These are phyloP conservation scores for Rubroshorea leprosula DNA, from an alignment of 345 rosid genomes.

Conservation along the genomic window DNA sequence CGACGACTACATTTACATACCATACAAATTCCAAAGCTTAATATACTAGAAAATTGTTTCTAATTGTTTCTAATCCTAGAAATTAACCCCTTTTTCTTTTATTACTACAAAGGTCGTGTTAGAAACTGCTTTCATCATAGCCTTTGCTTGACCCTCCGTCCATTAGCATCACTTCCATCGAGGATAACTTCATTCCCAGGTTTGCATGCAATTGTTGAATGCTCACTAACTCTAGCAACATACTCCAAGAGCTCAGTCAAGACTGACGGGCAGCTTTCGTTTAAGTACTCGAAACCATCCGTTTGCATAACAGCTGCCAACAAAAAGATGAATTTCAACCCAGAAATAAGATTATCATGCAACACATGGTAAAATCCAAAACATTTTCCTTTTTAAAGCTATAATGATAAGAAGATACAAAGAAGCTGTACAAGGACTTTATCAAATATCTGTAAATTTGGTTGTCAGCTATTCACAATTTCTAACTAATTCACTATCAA, in stretches of 20 bases:
- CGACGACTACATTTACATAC: background rate
- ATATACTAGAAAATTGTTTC: no score
- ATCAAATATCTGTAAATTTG: no score
- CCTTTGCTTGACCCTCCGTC: conserved; percentile 66
- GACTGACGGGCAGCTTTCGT: conserved; percentile 51
- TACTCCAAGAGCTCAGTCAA: conserved; percentile 52
- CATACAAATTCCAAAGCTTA: background rate
- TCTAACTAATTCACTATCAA: no score
- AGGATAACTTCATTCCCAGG: conserved; percentile 39
- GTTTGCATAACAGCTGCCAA: conserved; percentile 64
- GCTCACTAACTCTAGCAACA: conserved; percentile 48
- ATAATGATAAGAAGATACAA: no score
- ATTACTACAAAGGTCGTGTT: background rate
- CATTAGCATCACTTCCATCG: conserved; percentile 49
- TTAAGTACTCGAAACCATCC: conserved; percentile 53
- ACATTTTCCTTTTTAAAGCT: background rate
- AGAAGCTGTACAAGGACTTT: no score
- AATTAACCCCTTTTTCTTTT: background rate
- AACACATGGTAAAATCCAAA: background rate
- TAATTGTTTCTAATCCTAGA: background rate
- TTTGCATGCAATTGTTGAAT: conserved; percentile 30
- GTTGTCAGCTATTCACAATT: no score
- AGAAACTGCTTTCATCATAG: conserved; percentile 15
- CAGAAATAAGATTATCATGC: background rate
- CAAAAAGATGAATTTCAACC: background rate